phyloP scores from a whole-genome alignment of 2,329 filamentous ascomycete genomes.

The Lizonia empirigonia region DNA sequence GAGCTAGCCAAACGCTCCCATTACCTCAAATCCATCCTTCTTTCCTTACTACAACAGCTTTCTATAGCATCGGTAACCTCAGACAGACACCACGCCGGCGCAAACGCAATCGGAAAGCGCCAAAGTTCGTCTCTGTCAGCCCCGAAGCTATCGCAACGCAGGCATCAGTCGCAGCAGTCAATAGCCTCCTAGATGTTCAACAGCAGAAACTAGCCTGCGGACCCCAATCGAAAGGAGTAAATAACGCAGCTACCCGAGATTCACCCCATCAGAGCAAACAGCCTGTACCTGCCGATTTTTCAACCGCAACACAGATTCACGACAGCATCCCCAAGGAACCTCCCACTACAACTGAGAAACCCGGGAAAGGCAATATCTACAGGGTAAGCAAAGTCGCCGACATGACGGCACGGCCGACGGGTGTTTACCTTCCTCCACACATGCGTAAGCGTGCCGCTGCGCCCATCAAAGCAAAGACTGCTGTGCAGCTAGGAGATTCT shows the following conservation, averaged over 20 bases:
- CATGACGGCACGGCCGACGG: slow-evolving; percentile 10
- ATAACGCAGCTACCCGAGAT: slow-evolving; percentile 1
- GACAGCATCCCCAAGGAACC: not conserved
- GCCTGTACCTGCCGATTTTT: not conserved
- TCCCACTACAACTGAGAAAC: not conserved
- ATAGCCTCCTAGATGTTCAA: slow-evolving; percentile 3
- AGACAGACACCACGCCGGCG: not conserved
- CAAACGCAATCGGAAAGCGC: not conserved
- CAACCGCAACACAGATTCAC: not conserved
- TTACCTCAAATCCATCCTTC: too few species aligned
- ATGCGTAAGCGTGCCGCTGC: slow-evolving; percentile 22
- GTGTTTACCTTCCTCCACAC: slow-evolving; percentile 34
- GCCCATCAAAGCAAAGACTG: not conserved
- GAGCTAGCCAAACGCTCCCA: too few species aligned
- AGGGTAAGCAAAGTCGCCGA: not conserved
- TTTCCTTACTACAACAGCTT: too few species aligned
- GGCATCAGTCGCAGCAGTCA: not conserved
- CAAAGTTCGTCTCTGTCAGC: slow-evolving; percentile 9
- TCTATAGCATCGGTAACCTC: too few species aligned
- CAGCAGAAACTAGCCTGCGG: slow-evolving; percentile 3
- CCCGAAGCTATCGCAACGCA: not conserved
- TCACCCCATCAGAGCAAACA: slow-evolving; percentile 1
- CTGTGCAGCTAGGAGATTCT: slow-evolving; percentile 5
- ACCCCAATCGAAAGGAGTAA: slow-evolving; percentile 1
- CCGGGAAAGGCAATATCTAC: not conserved